phyloP scores from a whole-genome alignment of 1,284 basidiomycete genomes.

The Takashimella koratensis region DNA sequence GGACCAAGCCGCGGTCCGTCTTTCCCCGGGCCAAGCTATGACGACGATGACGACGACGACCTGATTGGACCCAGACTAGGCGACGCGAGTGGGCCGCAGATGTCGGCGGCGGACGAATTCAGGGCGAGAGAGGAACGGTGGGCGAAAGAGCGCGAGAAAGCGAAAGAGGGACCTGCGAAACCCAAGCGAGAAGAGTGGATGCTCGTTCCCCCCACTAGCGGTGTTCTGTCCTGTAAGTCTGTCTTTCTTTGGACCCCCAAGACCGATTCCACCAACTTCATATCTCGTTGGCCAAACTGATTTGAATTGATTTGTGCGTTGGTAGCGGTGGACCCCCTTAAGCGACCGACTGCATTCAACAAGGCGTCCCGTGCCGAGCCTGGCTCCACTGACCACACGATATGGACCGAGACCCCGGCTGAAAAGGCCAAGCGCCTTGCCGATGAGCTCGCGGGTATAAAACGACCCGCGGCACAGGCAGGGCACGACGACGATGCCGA shows the following conservation, averaged over 20 bases:
- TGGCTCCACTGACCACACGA: conserved; percentile 53
- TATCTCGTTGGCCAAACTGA: background rate
- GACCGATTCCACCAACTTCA: background rate
- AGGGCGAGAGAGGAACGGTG: conserved; percentile 66
- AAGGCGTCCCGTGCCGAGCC: conserved; percentile 41
- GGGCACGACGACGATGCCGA: conserved; percentile 49
- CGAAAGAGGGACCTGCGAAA: conserved; percentile 14
- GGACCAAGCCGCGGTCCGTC: conserved; percentile 1
- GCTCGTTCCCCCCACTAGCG: conserved; percentile 78
- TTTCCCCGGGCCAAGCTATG: conserved; percentile 2
- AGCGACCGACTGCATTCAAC: conserved; percentile 56
- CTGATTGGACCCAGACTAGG: conserved; percentile 24
- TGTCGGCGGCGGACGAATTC: conserved; percentile 66
- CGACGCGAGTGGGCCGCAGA: background rate
- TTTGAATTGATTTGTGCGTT: too few relatives aligned
- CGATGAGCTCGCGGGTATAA: conserved; percentile 81
- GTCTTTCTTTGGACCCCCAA: background rate
- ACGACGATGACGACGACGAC: conserved; percentile 29
- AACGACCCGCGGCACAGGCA: conserved; percentile 61
- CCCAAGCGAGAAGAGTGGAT: conserved; percentile 79
- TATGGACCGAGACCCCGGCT: conserved; percentile 91
- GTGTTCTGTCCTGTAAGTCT: conserved; percentile 57
- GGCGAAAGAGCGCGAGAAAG: conserved; percentile 57
- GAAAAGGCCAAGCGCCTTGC: conserved; percentile 77
- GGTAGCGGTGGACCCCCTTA: conserved; percentile 65